These are phyloP conservation scores for Scalesia atractyloides DNA, from an alignment of 129 eudicot species.

Conservation along the genomic window DNA sequence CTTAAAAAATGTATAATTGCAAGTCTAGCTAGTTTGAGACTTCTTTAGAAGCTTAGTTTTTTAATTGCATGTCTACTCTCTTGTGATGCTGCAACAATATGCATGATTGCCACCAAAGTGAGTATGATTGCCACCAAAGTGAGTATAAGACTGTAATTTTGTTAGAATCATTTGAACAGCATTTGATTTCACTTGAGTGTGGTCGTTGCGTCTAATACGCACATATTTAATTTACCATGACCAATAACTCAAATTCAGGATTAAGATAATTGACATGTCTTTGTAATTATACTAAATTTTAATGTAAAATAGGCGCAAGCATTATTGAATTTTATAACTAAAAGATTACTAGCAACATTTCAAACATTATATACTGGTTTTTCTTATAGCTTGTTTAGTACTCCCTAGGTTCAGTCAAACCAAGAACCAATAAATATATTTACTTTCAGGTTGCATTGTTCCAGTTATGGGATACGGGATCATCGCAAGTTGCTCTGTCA, in stretches of 20 bases:
- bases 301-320: conserved; percentile 10
- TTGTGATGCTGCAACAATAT: too few species aligned
- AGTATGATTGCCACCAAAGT: too few species aligned
- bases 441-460: conserved; percentile 60
- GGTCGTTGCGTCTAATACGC: too few species aligned
- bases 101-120: too few species aligned
- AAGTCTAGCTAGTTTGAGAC: too few species aligned
- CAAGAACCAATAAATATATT: too few species aligned
- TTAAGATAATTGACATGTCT: conserved; percentile 15
- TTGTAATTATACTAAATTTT: conserved; percentile 4
- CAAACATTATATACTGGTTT: not conserved
- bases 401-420: not conserved
- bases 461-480: conserved; percentile 38
- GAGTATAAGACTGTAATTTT: too few species aligned
- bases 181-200: too few species aligned
- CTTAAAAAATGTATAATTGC: too few species aligned
- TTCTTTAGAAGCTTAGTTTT: too few species aligned
- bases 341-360: conserved; percentile 9
- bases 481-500: conserved; percentile 31
- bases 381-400: not conserved
- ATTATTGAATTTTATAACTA: conserved; percentile 5
- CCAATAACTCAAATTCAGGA: conserved; percentile 11
- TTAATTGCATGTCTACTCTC: too few species aligned
- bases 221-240: not conserved
- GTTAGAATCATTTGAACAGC: too few species aligned